These are phyloP conservation scores for Polyporus tsugae DNA, from an alignment of 1,284 basidiomycete species.

Conservation along the genomic window DNA sequence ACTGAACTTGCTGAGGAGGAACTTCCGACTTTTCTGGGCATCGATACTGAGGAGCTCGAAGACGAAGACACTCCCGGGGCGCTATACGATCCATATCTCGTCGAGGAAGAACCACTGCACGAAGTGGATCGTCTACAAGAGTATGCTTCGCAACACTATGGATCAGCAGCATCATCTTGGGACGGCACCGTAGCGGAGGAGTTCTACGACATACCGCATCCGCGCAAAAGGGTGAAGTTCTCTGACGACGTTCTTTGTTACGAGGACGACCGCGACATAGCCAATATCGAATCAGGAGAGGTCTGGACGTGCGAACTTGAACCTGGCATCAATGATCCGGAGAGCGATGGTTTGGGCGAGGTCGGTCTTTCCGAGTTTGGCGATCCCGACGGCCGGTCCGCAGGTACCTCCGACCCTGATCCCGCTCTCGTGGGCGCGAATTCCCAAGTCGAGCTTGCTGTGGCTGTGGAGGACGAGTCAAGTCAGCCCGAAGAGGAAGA, in stretches of 20 bases:
- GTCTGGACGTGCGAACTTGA: neutral
- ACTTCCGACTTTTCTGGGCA: no score
- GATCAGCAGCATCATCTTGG: neutral
- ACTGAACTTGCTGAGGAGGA: neutral
- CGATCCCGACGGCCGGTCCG: neutral
- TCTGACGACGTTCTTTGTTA: conserved; percentile 3
- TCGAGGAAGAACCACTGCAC: neutral
- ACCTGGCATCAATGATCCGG: conserved; percentile 5
- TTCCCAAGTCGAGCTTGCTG: neutral
- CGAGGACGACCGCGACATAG: neutral
- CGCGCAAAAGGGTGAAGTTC: neutral
- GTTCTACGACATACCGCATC: neutral
- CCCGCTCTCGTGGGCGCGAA: neutral
- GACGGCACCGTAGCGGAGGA: neutral
- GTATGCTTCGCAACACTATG: neutral
- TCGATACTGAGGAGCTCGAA: neutral
- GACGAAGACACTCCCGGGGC: neutral
- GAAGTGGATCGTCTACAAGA: neutral
- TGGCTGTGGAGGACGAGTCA: conserved; percentile 11
- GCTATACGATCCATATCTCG: neutral
- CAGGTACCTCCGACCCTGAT: conserved; percentile 9
- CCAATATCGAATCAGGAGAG: neutral
- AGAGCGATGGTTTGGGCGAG: neutral
- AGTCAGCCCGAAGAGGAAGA: conserved; percentile 10
- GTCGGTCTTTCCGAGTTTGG: conserved; percentile 5